phyloP scores from a whole-genome alignment of 305 asterid species.

The Solanum hybrid region DNA sequence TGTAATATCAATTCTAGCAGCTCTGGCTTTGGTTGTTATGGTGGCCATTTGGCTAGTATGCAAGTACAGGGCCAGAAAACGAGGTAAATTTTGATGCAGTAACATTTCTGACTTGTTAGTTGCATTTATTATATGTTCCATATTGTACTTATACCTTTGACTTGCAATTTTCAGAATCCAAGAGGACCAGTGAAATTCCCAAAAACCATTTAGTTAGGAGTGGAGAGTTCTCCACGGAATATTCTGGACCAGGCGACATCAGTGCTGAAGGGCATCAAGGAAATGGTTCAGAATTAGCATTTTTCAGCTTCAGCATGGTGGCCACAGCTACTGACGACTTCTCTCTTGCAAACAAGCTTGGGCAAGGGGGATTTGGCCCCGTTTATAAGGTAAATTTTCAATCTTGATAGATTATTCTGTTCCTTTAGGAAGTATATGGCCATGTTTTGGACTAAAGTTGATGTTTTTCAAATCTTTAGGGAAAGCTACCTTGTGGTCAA shows the following conservation, averaged over 20 bases:
- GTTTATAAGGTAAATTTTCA: conserved; percentile 52
- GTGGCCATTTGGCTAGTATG: conserved; percentile 30
- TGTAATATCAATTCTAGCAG: conserved; percentile 21
- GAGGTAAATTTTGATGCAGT: conserved; percentile 23
- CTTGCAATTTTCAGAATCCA: not conserved
- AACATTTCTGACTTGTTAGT: not conserved
- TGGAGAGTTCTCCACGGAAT: conserved; percentile 36
- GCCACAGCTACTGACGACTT: conserved; percentile 57
- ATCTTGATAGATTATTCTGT: not conserved
- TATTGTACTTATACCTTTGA: not conserved
- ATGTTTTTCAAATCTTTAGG: conserved; percentile 31
- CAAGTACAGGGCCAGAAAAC: conserved; percentile 20
- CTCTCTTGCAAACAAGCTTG: conserved; percentile 54
- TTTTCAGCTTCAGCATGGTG: conserved; percentile 44
- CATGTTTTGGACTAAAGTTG: not conserved
- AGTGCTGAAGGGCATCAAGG: conserved; percentile 44
- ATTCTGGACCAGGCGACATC: conserved; percentile 30
- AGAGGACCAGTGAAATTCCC: conserved; percentile 14
- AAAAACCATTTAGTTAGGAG: conserved; percentile 21
- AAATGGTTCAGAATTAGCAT: conserved; percentile 43
- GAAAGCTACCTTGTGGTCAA: conserved; percentile 48
- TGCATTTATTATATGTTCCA: not conserved
- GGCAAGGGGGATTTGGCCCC: conserved; percentile 88
- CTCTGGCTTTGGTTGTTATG: conserved; percentile 9
- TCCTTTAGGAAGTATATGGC: not conserved